Percentiles rank a stretch among this genome's conserved stretches.
Conservation (phyloP, 129 eudicot species). For the Silybum marianum region DNA sequence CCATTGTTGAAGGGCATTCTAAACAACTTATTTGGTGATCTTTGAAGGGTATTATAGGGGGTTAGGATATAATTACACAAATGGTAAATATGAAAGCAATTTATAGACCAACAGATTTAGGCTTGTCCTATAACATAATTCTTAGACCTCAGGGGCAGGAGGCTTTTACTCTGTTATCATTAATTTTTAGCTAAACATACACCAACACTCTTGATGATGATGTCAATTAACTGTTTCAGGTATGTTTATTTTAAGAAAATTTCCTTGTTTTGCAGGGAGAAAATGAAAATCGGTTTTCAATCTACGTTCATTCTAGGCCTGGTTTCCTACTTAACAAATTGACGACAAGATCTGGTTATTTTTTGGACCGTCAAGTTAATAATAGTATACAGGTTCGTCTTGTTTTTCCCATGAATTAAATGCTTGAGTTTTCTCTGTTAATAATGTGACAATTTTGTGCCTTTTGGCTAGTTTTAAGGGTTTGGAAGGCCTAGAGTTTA, state of each 20-base stretch:
- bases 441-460: not conserved
- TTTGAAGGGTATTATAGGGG: slow-evolving; percentile 1
- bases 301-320: slow-evolving; percentile 90
- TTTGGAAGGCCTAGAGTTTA: not conserved
- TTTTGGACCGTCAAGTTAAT: slow-evolving; percentile 80
- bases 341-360: slow-evolving; percentile 75
- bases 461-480: slow-evolving; percentile 8
- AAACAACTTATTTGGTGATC: not conserved
- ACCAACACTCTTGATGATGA: not conserved
- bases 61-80: slow-evolving; percentile 12
- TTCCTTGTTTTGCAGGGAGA: slow-evolving; percentile 66
- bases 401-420: slow-evolving; percentile 1
- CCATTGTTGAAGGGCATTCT: not conserved
- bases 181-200: slow-evolving; percentile 1
- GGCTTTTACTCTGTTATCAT: slow-evolving; percentile 6
- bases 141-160: not conserved
- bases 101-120: not conserved
- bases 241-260: slow-evolving; percentile 8
- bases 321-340: slow-evolving; percentile 76
- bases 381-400: slow-evolving; percentile 78
- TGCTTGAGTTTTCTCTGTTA: slow-evolving; percentile 3
- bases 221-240: not conserved
- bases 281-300: slow-evolving; percentile 65
- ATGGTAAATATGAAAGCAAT: slow-evolving; percentile 15
- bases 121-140: slow-evolving; percentile 10